These are phyloP conservation scores for Vitrella brassicaformis DNA, from an alignment of 73 alveolate genomes.

Conservation along the genomic window DNA sequence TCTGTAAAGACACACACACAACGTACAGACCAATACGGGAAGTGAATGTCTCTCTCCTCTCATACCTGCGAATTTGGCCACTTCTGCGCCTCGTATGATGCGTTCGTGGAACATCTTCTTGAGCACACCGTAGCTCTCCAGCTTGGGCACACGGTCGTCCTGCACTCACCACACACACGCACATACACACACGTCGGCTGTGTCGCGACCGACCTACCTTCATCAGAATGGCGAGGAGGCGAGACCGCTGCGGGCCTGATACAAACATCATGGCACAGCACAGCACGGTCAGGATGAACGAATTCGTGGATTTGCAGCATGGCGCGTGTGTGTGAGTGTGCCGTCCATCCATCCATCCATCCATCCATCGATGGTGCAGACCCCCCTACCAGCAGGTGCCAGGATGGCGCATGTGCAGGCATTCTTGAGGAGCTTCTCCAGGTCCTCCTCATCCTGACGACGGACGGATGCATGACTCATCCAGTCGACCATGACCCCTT, in stretches of 20 bases:
- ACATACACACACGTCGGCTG: too few species aligned
- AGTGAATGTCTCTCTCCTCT: not conserved
- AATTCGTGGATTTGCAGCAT: too few species aligned
- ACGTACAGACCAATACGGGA: too few species aligned
- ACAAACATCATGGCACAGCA: not conserved
- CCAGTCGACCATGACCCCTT: too few species aligned
- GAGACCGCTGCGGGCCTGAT: not conserved
- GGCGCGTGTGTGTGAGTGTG: too few species aligned
- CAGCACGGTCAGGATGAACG: too few species aligned
- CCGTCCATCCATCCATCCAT: not conserved
- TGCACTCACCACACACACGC: too few species aligned
- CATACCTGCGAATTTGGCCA: not conserved
- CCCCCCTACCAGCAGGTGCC: slow-evolving; percentile 45
- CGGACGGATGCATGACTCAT: too few species aligned
- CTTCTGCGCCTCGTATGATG: slow-evolving; percentile 18
- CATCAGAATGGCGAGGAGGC: not conserved
- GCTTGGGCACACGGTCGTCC: slow-evolving; percentile 11
- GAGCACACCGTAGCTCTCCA: slow-evolving; percentile 21
- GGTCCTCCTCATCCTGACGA: too few species aligned
- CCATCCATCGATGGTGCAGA: slow-evolving; percentile 26
- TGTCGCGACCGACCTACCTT: too few species aligned
- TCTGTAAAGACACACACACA: too few species aligned
- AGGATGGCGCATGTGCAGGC: slow-evolving; percentile 32
- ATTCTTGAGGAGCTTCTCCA: not conserved
- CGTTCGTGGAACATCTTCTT: slow-evolving; percentile 35